phyloP scores from a whole-genome alignment of 306 rosid genomes.

The Quercus cerris region DNA sequence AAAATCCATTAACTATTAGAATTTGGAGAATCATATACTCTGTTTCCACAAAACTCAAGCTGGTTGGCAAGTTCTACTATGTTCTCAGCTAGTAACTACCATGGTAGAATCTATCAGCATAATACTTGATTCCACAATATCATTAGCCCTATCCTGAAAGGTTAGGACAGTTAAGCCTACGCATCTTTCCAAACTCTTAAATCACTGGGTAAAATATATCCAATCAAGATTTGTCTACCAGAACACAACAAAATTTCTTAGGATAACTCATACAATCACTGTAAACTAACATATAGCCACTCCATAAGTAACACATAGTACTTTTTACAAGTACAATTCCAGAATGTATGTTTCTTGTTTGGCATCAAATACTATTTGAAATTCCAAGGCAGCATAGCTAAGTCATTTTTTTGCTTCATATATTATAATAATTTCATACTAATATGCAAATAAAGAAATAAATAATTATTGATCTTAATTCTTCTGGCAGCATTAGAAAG shows the following conservation, averaged over 20 bases:
- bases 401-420: background rate
- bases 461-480: background rate
- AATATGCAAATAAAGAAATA: background rate
- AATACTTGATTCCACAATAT: too few species aligned
- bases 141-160: too few species aligned
- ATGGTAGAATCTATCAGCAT: too few species aligned
- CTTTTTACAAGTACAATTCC: background rate
- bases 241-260: too few species aligned
- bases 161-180: too few species aligned
- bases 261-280: too few species aligned
- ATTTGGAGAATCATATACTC: too few species aligned
- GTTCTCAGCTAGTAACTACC: too few species aligned
- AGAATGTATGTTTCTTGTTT: background rate
- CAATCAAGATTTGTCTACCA: background rate
- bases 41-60: too few species aligned
- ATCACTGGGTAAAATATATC: background rate
- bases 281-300: background rate
- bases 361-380: background rate
- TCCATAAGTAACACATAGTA: background rate
- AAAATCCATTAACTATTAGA: too few species aligned
- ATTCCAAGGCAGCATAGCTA: background rate
- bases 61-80: too few species aligned
- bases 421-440: background rate
- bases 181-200: background rate
- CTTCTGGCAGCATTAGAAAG: background rate